These are phyloP conservation scores for Kuraishia borneana DNA, from an alignment of 805 yeast genomes.

Conservation along the genomic window DNA sequence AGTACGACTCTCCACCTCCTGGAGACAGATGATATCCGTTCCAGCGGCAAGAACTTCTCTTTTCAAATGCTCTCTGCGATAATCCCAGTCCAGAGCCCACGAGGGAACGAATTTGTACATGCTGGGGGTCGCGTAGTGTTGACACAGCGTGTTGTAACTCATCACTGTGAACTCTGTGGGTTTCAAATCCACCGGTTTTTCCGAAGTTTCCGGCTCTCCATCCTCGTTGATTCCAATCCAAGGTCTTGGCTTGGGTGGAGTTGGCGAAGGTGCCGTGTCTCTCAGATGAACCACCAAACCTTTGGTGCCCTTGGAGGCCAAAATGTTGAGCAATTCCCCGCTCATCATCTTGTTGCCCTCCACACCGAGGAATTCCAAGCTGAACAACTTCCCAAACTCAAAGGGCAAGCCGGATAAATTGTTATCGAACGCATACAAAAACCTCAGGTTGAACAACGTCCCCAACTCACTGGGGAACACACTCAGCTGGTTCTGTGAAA, in stretches of 20 bases:
- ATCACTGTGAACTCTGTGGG: constrained; percentile 55
- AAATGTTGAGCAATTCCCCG: constrained; percentile 45
- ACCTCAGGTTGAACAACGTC: constrained; percentile 65
- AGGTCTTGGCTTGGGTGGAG: constrained; percentile 62
- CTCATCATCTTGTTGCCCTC: constrained; percentile 83
- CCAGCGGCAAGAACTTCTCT: constrained; percentile 56
- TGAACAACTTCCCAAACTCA: constrained; percentile 78
- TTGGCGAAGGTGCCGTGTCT: constrained; percentile 64
- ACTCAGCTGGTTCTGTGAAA: constrained; percentile 65
- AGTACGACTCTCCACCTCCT: constrained; percentile 86
- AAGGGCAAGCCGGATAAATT: constrained; percentile 63
- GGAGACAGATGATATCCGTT: constrained; percentile 81
- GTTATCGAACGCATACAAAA: constrained; percentile 82
- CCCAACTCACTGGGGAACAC: constrained; percentile 83
- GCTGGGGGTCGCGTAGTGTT: constrained; percentile 86
- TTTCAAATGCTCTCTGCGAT: constrained; percentile 65
- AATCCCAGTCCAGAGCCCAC: constrained; percentile 95
- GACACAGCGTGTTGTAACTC: constrained; percentile 89
- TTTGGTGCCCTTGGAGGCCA: constrained; percentile 76
- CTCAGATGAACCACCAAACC: constrained; percentile 73
- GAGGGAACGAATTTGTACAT: constrained; percentile 92
- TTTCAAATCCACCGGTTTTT: constrained; percentile 9
- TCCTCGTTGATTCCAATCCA: constrained; percentile 77
- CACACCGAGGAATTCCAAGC: constrained; percentile 77
- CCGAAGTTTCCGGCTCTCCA: constrained; percentile 39